Evolutionary conservation across 129 eudicot genomes (phyloP).

Genomic region (Flaveria linearis): DNA sequence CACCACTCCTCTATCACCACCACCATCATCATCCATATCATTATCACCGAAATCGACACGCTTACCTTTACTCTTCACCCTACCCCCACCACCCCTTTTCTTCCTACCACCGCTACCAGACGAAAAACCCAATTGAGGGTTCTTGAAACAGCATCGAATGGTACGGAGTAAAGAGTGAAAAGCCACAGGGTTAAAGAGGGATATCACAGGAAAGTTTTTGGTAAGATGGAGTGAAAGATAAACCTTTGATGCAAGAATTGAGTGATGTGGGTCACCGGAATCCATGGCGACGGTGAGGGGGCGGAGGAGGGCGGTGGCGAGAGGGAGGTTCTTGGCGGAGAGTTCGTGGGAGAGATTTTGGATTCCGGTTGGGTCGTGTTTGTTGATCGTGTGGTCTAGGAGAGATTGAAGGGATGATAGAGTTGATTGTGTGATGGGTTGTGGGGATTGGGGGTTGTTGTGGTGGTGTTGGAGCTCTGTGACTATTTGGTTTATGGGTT

Average conservation of each 20-base stretch:
- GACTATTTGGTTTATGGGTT: conserved; percentile 50
- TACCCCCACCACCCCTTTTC: conserved; percentile 40
- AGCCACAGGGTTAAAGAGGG: conserved; percentile 79
- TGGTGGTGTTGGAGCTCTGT: conserved; percentile 50
- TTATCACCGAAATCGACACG: conserved; percentile 20
- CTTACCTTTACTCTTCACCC: conserved; percentile 26
- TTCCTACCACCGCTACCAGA: conserved; percentile 21
- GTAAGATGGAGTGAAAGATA: conserved; percentile 64
- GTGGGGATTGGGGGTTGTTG: conserved; percentile 28
- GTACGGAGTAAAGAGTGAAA: conserved; percentile 68
- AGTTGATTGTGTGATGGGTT: conserved; percentile 57
- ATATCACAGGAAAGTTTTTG: conserved; percentile 71
- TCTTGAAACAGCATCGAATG: conserved; percentile 55
- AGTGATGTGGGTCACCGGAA: conserved; percentile 44
- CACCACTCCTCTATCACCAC: conserved; percentile 18
- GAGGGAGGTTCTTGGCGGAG: conserved; percentile 51
- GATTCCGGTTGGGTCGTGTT: conserved; percentile 48
- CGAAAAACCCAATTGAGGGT: conserved; percentile 21
- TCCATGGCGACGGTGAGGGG: conserved; percentile 68
- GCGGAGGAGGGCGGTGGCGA: conserved; percentile 40
- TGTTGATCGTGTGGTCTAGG: conserved; percentile 50
- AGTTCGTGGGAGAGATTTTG: conserved; percentile 56
- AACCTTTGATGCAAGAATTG: conserved; percentile 65
- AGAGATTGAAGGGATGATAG: conserved; percentile 56
- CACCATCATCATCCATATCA: conserved; percentile 10